These are phyloP conservation scores for Hyphopichia buzzinii DNA, from an alignment of 1,139 yeast species.

Conservation along the genomic window DNA sequence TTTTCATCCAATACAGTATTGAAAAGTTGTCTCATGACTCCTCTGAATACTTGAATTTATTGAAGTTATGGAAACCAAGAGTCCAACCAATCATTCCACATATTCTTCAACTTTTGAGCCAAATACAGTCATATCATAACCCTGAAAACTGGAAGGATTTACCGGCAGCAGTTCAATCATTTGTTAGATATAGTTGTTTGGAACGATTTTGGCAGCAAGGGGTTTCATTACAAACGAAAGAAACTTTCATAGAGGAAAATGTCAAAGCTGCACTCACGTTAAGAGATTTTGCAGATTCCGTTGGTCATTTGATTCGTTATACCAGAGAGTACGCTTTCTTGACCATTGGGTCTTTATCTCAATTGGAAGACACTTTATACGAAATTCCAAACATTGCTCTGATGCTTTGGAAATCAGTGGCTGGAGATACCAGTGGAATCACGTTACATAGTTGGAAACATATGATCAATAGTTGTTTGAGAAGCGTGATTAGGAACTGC, in stretches of 20 bases:
- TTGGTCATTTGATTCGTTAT: slow-evolving; percentile 94
- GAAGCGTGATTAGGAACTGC: slow-evolving; percentile 86
- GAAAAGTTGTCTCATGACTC: slow-evolving; percentile 82
- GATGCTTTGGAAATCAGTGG: slow-evolving; percentile 79
- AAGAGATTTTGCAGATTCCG: slow-evolving; percentile 95
- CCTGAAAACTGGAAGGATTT: slow-evolving; percentile 87
- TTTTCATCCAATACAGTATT: slow-evolving; percentile 91
- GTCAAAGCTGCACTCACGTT: slow-evolving; percentile 91
- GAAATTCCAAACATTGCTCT: slow-evolving; percentile 80
- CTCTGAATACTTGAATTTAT: slow-evolving; percentile 68
- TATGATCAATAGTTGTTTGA: slow-evolving; percentile 83
- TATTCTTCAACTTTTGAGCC: slow-evolving; percentile 79
- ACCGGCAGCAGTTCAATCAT: slow-evolving; percentile 86
- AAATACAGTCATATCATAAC: slow-evolving; percentile 91
- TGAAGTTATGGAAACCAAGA: slow-evolving; percentile 88
- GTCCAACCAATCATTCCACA: slow-evolving; percentile 91
- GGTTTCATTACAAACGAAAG: slow-evolving; percentile 89
- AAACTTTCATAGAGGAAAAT: slow-evolving; percentile 90
- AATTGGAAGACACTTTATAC: slow-evolving; percentile 84
- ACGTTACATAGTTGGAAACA: slow-evolving; percentile 97
- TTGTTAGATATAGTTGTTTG: slow-evolving; percentile 81
- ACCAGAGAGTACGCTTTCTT: slow-evolving; percentile 94
- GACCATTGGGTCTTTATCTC: slow-evolving; percentile 86
- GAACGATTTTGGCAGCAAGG: slow-evolving; percentile 99
- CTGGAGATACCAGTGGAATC: slow-evolving; percentile 82